These are phyloP conservation scores for Rhizopus sp. DNA, from an alignment of 371 early-diverging fungal species.

Conservation along the genomic window DNA sequence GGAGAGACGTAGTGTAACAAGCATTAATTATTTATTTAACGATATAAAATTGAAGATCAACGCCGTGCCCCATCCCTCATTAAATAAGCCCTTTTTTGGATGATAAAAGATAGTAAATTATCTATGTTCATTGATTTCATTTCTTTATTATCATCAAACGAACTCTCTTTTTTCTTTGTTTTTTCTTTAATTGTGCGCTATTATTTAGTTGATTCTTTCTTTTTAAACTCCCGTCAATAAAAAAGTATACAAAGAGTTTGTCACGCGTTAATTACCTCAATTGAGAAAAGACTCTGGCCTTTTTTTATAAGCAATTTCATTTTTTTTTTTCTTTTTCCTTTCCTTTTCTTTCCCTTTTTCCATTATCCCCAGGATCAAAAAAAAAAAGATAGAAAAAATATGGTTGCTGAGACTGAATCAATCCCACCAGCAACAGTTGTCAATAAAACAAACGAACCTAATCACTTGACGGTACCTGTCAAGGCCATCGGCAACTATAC, in stretches of 20 bases:
- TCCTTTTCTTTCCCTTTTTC: conserved; percentile 15
- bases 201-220: too few relatives aligned
- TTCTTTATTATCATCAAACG: too few relatives aligned
- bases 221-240: conserved; percentile 2
- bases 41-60: conserved; percentile 1
- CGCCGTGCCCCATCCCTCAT: background rate
- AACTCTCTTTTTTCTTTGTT: background rate
- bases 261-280: conserved; percentile 32
- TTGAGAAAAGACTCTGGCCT: conserved; percentile 18
- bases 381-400: conserved; percentile 5
- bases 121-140: too few relatives aligned
- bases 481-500: conserved; percentile 43
- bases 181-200: background rate
- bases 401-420: conserved; percentile 23
- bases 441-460: conserved; percentile 4
- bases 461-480: conserved; percentile 14
- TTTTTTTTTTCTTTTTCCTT: conserved; percentile 14
- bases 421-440: conserved; percentile 9
- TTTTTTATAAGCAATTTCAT: conserved; percentile 2
- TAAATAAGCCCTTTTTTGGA: background rate
- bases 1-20: background rate
- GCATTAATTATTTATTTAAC: background rate
- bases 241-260: conserved; percentile 6
- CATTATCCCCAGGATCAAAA: conserved; percentile 1
- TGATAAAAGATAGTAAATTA: too few relatives aligned